phyloP scores from a whole-genome alignment of 2,329 filamentous ascomycete species.

The Madurella fahalii region DNA sequence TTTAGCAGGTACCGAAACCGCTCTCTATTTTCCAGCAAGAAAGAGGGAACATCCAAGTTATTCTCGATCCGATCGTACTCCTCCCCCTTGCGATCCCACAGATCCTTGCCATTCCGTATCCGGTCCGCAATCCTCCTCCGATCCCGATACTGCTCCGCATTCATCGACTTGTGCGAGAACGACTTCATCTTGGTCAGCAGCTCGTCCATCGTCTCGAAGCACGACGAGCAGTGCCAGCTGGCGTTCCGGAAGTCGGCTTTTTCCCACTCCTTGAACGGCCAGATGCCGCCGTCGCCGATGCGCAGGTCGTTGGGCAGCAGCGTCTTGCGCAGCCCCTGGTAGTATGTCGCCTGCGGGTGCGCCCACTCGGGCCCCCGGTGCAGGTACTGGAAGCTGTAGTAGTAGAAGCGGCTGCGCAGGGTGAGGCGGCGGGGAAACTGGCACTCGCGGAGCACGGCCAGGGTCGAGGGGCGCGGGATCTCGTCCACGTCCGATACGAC shows the following conservation, averaged over 20 bases:
- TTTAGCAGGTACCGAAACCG: slow-evolving; percentile 44
- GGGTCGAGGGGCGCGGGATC: slow-evolving; percentile 49
- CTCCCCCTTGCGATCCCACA: slow-evolving; percentile 50
- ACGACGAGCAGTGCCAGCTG: slow-evolving; percentile 60
- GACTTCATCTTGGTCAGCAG: slow-evolving; percentile 53
- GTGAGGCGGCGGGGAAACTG: slow-evolving; percentile 50
- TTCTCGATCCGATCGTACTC: slow-evolving; percentile 45
- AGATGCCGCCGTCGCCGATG: slow-evolving; percentile 41
- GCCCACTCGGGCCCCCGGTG: slow-evolving; percentile 46
- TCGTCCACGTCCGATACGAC: slow-evolving; percentile 60
- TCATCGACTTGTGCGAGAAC: slow-evolving; percentile 53
- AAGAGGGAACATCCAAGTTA: slow-evolving; percentile 51
- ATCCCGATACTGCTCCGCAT: slow-evolving; percentile 46
- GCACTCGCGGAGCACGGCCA: slow-evolving; percentile 48
- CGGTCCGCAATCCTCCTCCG: slow-evolving; percentile 45
- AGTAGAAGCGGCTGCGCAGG: slow-evolving; percentile 50
- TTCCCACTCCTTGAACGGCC: slow-evolving; percentile 38
- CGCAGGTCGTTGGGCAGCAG: slow-evolving; percentile 52
- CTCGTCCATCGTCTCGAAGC: slow-evolving; percentile 53
- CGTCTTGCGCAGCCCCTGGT: slow-evolving; percentile 43
- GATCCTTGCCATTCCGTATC: slow-evolving; percentile 49
- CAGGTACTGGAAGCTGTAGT: slow-evolving; percentile 52
- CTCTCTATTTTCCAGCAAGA: slow-evolving; percentile 38
- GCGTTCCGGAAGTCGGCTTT: slow-evolving; percentile 46
- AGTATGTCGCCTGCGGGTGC: slow-evolving; percentile 58